Evolutionary conservation across 2,329 filamentous ascomycete species (phyloP).

Genomic region (Penicillium sp.): DNA sequence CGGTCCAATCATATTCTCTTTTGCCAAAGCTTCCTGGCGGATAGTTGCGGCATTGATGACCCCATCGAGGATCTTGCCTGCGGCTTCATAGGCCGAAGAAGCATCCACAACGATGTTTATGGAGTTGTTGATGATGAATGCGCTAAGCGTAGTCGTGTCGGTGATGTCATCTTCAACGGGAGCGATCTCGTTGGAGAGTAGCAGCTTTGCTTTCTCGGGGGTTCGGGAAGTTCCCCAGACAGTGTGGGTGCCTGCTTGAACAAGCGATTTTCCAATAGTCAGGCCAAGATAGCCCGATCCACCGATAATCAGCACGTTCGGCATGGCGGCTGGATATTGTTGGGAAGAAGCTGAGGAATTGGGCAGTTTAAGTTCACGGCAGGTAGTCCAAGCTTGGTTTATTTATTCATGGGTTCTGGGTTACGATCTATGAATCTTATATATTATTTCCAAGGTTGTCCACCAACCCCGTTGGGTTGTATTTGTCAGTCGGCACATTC

Average conservation of each 20-base stretch:
- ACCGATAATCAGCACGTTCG: conserved; percentile 1
- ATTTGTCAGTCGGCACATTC: background rate
- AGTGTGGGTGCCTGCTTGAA: conserved; percentile 30
- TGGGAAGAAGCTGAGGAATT: background rate
- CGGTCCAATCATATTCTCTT: conserved; percentile 19
- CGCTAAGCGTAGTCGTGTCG: conserved; percentile 7
- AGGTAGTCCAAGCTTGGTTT: background rate
- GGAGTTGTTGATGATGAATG: conserved; percentile 6
- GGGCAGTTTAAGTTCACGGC: background rate
- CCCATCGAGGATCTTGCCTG: conserved; percentile 21
- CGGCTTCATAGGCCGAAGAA: conserved; percentile 24
- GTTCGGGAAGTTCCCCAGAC: conserved; percentile 40
- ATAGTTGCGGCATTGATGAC: conserved; percentile 21
- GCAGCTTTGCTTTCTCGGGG: conserved; percentile 29
- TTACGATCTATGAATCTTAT: too few species aligned
- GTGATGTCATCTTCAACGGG: conserved; percentile 30
- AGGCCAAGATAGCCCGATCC: conserved; percentile 35
- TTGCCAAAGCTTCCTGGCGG: background rate
- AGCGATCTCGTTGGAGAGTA: conserved; percentile 33
- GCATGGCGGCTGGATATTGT: background rate
- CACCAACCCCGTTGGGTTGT: background rate
- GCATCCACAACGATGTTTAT: conserved; percentile 41
- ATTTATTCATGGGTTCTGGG: too few species aligned
- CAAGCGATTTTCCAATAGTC: conserved; percentile 18
- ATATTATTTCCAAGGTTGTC: too few species aligned